phyloP scores from a whole-genome alignment of 768 basidiomycete species.

The Lentinula edodes region DNA sequence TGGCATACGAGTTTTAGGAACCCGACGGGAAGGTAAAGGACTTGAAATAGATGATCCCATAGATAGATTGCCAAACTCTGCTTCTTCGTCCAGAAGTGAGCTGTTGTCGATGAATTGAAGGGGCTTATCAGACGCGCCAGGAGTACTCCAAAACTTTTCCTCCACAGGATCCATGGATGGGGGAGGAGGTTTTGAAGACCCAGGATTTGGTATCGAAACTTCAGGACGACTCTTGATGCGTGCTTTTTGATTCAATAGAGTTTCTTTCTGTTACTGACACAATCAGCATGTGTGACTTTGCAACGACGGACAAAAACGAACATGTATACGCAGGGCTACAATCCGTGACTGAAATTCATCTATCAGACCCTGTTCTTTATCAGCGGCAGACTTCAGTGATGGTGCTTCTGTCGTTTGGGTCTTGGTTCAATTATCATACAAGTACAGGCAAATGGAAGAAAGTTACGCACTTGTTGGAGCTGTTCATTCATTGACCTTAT shows the following conservation, averaged over 20 bases:
- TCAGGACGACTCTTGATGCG: background rate
- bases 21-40: conserved; percentile 16
- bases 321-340: conserved; percentile 35
- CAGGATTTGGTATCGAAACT: conserved; percentile 12
- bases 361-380: conserved; percentile 38
- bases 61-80: conserved; percentile 50
- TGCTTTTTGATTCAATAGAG: conserved; percentile 11
- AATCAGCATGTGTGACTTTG: background rate
- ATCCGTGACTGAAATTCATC: conserved; percentile 31
- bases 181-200: conserved; percentile 14
- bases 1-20: background rate
- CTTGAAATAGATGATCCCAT: conserved; percentile 38
- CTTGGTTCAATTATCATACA: conserved; percentile 15
- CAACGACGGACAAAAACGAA: conserved; percentile 11
- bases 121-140: conserved; percentile 46
- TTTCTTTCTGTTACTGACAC: conserved; percentile 9
- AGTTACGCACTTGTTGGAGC: conserved; percentile 25
- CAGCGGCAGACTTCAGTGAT: conserved; percentile 28
- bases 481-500: conserved; percentile 27
- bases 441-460: background rate
- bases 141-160: conserved; percentile 65
- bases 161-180: conserved; percentile 12
- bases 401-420: conserved; percentile 18
- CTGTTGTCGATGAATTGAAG: conserved; percentile 57
- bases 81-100: conserved; percentile 54